A percentile compares a stretch with the other conserved stretches of the same genome.
These are phyloP conservation scores for Telopea speciosissima DNA, from an alignment of 177 flowering plant genomes.

Conservation along the genomic window DNA sequence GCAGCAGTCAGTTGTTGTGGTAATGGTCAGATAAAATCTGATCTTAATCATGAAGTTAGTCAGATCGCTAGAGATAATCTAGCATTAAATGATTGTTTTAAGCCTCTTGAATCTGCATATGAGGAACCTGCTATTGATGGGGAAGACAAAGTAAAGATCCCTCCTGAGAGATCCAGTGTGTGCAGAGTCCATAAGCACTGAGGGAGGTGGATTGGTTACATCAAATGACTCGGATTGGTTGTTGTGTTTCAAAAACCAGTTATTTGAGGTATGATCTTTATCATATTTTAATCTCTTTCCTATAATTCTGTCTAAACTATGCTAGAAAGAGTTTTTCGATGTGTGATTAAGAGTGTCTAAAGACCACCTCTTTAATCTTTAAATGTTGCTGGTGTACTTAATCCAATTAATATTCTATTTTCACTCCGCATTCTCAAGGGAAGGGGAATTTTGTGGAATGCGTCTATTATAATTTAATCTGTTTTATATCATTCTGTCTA, in stretches of 20 bases:
- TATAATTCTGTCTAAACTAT: too few species aligned
- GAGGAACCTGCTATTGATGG: slow-evolving; percentile 14
- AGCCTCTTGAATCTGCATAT: slow-evolving; percentile 21
- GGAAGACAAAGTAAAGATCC: slow-evolving; percentile 22
- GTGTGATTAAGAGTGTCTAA: slow-evolving; percentile 5
- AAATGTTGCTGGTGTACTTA: too few species aligned
- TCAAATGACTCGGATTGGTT: slow-evolving; percentile 79
- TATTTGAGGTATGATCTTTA: slow-evolving; percentile 27
- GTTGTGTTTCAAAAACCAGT: slow-evolving; percentile 43
- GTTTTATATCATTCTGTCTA: too few species aligned
- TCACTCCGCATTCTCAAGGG: too few species aligned
- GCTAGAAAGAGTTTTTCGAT: slow-evolving; percentile 1
- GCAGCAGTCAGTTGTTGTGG: slow-evolving; percentile 3
- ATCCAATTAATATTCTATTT: too few species aligned
- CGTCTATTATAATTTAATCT: too few species aligned
- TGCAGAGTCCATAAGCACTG: slow-evolving; percentile 72
- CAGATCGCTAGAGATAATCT: slow-evolving; percentile 12
- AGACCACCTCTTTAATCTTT: too few species aligned
- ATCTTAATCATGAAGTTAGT: slow-evolving; percentile 13
- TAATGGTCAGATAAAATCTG: slow-evolving; percentile 11
- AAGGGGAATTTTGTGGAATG: too few species aligned
- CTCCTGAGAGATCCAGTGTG: slow-evolving; percentile 23
- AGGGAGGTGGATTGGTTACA: slow-evolving; percentile 53
- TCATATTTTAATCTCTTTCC: too few species aligned
- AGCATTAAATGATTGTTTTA: slow-evolving; percentile 2